Conservation (phyloP, 345 rosid genomes). For the Kernera saxatilis region DNA sequence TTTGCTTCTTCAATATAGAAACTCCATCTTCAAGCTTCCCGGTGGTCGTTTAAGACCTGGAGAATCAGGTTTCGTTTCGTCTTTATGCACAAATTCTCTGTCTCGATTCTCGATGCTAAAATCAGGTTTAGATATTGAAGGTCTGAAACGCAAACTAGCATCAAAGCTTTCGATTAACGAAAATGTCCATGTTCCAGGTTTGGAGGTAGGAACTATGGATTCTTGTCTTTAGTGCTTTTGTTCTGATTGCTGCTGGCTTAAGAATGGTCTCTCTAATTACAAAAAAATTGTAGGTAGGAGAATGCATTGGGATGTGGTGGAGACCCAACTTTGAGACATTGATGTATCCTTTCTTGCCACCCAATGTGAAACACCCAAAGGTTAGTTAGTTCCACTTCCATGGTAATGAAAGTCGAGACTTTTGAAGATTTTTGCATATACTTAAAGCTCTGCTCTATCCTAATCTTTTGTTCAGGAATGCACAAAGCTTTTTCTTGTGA, state of each 20-base stretch:
- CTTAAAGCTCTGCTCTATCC: not conserved
- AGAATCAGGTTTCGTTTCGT: conserved; percentile 53
- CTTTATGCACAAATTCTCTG: not conserved
- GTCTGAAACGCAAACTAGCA: conserved; percentile 70
- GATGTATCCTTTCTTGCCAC: conserved; percentile 59
- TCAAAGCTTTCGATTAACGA: conserved; percentile 52
- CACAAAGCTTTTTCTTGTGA: conserved; percentile 69
- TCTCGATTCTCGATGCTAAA: not conserved
- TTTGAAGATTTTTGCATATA: not conserved
- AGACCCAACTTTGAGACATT: conserved; percentile 67
- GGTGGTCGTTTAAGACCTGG: conserved; percentile 78
- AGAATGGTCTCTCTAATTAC: not conserved
- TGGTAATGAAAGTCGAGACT: not conserved
- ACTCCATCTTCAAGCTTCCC: conserved; percentile 70
- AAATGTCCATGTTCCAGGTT: conserved; percentile 35
- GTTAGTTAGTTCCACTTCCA: conserved; percentile 29
- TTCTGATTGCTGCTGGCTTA: not conserved
- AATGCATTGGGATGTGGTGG: conserved; percentile 94
- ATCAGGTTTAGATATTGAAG: conserved; percentile 47
- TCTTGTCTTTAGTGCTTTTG: not conserved
- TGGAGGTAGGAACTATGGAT: conserved; percentile 53
- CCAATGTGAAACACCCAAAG: conserved; percentile 61
- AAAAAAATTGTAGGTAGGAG: conserved; percentile 45
- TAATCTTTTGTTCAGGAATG: conserved; percentile 48
- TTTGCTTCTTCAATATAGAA: conserved; percentile 61